Base-by-base conservation (phyloP, 495 filamentous ascomycete genomes). In the Lineolata rhizophorae region DNA sequence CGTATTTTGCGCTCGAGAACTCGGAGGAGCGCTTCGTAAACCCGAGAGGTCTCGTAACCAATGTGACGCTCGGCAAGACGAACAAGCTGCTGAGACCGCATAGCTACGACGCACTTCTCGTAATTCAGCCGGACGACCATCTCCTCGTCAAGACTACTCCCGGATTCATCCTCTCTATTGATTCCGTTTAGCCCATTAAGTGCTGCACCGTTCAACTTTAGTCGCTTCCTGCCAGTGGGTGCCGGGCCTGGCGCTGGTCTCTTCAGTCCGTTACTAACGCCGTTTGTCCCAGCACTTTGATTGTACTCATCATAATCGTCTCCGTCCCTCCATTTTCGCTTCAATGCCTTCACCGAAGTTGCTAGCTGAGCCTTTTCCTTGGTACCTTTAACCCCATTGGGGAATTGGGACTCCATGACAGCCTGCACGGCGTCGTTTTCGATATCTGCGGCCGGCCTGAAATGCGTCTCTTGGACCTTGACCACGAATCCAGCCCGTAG, bases 41-140 rank as follows among this genome's bases (percentile, higher is more conserved):
- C 66, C 29, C 71, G 60, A 2, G 68, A 63, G 0, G 84, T 83
- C 0, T 52, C 67, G 37, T 59, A 58, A 31, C 72, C 72, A 37
- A 67, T 60, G 42, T 54, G 64, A 40, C 61, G 65, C 40, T 57
- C 56, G 2, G 61, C 72, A 15, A 70, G 53, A 2, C 60, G 55
- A 24, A 75, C 65, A 19, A 97, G 72, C 15, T 70, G 70, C 31
- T 65, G 60, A 39, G 75, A 93, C 32, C 87, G 79, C 34, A 90
- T 62, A 12, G 76, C 61, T 10, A 95, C 77, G 3, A 69, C 60
- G 27, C 80, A 72, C 45, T 84, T 93, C 21, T 79, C 75, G 46
- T 81, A 74, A 49, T 93, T 92, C 16, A 94, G 60, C 18, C 77
- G 70, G 28, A 95, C 56, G 14, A 79, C 64, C 31, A 80, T 51